Evolutionary conservation across 805 yeast genomes (phyloP).

Genomic region (Candida vaughaniae): DNA sequence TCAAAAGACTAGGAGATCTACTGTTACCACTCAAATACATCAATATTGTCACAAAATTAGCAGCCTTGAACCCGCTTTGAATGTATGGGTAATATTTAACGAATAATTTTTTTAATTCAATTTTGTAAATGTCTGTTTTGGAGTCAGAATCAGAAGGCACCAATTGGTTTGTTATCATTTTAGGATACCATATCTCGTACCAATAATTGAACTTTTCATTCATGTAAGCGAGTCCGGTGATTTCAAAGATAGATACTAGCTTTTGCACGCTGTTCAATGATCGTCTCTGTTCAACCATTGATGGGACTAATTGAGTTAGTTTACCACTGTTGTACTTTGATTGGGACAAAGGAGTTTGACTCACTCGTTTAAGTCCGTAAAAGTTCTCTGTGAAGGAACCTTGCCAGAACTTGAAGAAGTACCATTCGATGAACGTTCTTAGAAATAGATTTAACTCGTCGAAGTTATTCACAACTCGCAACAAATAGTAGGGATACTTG

Average conservation of each 20-base stretch:
- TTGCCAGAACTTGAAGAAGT: slow-evolving; percentile 70
- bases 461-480: slow-evolving; percentile 61
- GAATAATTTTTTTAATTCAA: slow-evolving; percentile 39
- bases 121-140: slow-evolving; percentile 25
- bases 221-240: slow-evolving; percentile 67
- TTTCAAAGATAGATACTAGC: slow-evolving; percentile 52
- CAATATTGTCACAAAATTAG: slow-evolving; percentile 58
- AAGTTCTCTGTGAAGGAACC: slow-evolving; percentile 89
- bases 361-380: slow-evolving; percentile 77
- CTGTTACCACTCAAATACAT: slow-evolving; percentile 65
- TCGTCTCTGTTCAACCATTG: slow-evolving; percentile 49
- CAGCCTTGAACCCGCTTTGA: slow-evolving; percentile 44
- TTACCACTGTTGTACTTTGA: slow-evolving; percentile 28
- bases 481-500: slow-evolving; percentile 67
- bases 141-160: slow-evolving; percentile 18
- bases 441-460: slow-evolving; percentile 71
- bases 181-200: slow-evolving; percentile 63
- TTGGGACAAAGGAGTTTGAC: slow-evolving; percentile 32
- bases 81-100: slow-evolving; percentile 62
- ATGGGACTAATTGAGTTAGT: slow-evolving; percentile 37
- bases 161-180: slow-evolving; percentile 50
- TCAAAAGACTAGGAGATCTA: slow-evolving; percentile 62
- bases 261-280: slow-evolving; percentile 55
- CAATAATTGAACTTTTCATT: slow-evolving; percentile 64
- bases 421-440: slow-evolving; percentile 67